Conservation (phyloP, 2,329 filamentous ascomycete species). For the Elsinoe ampelina region DNA sequence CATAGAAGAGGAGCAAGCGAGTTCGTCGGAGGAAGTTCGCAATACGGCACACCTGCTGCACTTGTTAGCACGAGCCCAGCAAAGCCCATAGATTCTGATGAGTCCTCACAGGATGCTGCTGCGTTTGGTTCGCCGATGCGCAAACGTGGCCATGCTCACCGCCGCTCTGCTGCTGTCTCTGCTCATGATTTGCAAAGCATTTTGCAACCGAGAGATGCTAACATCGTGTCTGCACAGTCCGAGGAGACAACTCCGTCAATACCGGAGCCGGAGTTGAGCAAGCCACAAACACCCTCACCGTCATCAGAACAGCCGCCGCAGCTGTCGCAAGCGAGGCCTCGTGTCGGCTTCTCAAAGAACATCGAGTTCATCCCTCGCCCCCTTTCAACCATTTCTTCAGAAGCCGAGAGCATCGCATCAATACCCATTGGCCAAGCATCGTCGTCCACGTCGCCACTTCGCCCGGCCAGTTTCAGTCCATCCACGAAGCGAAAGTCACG, state of each 20-base stretch:
- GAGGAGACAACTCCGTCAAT: neutral
- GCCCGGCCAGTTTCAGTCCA: constrained; percentile 5
- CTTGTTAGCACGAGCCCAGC: constrained; percentile 61
- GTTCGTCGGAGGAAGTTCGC: constrained; percentile 65
- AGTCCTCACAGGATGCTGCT: constrained; percentile 44
- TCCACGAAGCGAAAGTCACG: constrained; percentile 9
- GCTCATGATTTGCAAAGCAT: constrained; percentile 69
- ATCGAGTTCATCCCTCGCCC: constrained; percentile 77
- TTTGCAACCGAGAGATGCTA: constrained; percentile 49
- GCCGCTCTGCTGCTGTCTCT: constrained; percentile 72
- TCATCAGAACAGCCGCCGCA: constrained; percentile 11
- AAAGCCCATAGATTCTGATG: constrained; percentile 52
- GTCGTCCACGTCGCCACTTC: constrained; percentile 9
- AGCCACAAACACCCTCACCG: neutral
- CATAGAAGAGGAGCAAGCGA: constrained; percentile 76
- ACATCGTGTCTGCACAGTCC: constrained; percentile 26
- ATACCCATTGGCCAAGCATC: constrained; percentile 33
- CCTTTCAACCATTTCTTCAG: constrained; percentile 73
- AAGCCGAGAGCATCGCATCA: constrained; percentile 65
- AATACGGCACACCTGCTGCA: constrained; percentile 39
- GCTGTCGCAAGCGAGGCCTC: constrained; percentile 39
- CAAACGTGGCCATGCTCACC: constrained; percentile 66
- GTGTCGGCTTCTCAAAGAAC: constrained; percentile 76
- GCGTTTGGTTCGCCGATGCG: constrained; percentile 41
- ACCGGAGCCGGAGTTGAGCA: neutral